Evolutionary conservation across 1,284 basidiomycete species (phyloP).

Genomic region (Apiotrichum laibachii): DNA sequence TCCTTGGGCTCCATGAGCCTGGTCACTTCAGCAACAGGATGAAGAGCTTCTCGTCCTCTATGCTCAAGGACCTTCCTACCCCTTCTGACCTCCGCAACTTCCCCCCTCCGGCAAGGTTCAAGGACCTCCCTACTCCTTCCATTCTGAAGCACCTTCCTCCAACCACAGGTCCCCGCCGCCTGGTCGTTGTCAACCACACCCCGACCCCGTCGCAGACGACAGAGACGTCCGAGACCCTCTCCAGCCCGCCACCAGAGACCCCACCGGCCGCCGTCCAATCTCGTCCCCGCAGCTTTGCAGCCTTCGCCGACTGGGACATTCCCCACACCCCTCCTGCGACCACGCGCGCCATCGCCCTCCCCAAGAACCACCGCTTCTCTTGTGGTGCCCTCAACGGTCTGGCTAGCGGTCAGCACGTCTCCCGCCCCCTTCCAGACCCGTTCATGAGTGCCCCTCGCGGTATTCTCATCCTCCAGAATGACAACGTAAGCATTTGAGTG

Average conservation of each 20-base stretch:
- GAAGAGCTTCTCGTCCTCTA: background rate
- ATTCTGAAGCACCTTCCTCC: no score
- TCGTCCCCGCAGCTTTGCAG: slow-evolving; percentile 15
- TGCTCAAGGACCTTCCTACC: background rate
- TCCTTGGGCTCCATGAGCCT: slow-evolving; percentile 2
- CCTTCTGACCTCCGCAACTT: no score
- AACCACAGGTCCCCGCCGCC: background rate
- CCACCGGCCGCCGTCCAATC: background rate
- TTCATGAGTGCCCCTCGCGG: background rate
- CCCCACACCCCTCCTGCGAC: background rate
- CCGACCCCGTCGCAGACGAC: background rate
- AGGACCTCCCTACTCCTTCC: no score
- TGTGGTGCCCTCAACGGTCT: background rate
- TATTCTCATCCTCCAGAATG: slow-evolving; percentile 6
- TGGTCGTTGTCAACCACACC: background rate
- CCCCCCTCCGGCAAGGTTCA: no score
- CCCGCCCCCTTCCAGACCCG: background rate
- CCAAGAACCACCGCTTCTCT: background rate
- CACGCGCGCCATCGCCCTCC: no score
- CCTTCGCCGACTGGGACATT: slow-evolving; percentile 6
- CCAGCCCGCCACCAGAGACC: background rate
- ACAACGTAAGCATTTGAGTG: slow-evolving; percentile 1
- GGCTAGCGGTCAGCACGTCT: background rate
- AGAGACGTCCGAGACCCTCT: background rate
- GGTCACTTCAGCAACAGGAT: background rate